Percentiles rank a stretch among this genome's conserved stretches.
These are phyloP conservation scores for Melanogaster broomeanus DNA, from an alignment of 768 basidiomycete species.

Conservation along the genomic window DNA sequence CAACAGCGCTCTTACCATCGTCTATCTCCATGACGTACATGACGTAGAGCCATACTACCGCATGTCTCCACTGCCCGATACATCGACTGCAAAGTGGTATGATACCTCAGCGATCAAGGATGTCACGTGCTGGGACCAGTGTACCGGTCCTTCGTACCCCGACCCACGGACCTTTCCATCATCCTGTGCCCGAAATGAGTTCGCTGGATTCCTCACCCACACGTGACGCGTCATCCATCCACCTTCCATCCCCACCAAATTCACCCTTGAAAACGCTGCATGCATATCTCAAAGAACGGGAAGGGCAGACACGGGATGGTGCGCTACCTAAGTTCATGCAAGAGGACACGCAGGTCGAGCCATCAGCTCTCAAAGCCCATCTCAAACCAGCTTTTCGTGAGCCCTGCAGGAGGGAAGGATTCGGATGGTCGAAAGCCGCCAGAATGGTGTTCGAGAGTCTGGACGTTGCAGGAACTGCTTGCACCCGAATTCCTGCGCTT, in stretches of 20 bases:
- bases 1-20: constrained; percentile 26
- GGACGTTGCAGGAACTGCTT: constrained; percentile 30
- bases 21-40: constrained; percentile 28
- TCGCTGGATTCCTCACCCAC: background rate
- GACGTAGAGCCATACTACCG: constrained; percentile 9
- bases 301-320: background rate
- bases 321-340: constrained; percentile 8
- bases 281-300: background rate
- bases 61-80: background rate
- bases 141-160: background rate
- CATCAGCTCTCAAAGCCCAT: constrained; percentile 6
- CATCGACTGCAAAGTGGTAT: background rate
- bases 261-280: background rate
- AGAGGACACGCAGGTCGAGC: constrained; percentile 26
- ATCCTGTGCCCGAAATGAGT: no score
- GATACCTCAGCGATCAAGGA: background rate
- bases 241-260: no score
- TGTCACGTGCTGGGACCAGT: background rate
- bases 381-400: constrained; percentile 9
- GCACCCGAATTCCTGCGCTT: constrained; percentile 29
- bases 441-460: constrained; percentile 22
- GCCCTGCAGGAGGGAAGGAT: background rate
- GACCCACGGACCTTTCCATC: background rate
- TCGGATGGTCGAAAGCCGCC: constrained; percentile 7
- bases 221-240: background rate